A percentile compares a stretch with the other conserved stretches of the same genome.
Evolutionary conservation across 2,329 filamentous ascomycete genomes (phyloP).

Genomic region (Pezicula rhizophila): DNA sequence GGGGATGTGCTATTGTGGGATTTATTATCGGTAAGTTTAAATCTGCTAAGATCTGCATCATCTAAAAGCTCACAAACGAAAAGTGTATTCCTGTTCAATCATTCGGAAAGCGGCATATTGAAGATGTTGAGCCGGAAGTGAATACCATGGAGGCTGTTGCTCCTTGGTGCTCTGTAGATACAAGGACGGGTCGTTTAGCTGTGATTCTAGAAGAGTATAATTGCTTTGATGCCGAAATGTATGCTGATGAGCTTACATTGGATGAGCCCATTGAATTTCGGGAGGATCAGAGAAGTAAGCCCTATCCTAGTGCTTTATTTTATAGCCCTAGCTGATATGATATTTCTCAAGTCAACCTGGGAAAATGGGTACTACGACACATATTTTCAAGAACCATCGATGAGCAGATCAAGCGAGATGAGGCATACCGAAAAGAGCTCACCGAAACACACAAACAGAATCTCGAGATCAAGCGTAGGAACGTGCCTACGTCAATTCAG

Average conservation of each 20-base stretch:
- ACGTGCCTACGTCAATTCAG: conserved; percentile 56
- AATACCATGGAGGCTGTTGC: conserved; percentile 86
- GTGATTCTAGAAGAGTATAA: conserved; percentile 91
- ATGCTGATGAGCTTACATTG: conserved; percentile 79
- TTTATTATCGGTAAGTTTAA: conserved; percentile 62
- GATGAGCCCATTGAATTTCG: conserved; percentile 73
- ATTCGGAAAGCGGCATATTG: conserved; percentile 91
- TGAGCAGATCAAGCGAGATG: conserved; percentile 81
- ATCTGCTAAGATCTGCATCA: conserved; percentile 10
- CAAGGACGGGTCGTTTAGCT: conserved; percentile 83
- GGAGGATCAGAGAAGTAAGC: conserved; percentile 87
- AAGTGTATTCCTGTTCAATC: conserved; percentile 81
- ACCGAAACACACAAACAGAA: conserved; percentile 57
- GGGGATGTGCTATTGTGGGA: conserved; percentile 96
- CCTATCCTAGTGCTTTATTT: background rate
- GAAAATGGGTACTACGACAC: conserved; percentile 92
- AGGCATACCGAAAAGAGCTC: conserved; percentile 62
- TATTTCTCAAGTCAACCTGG: conserved; percentile 70
- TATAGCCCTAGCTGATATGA: conserved; percentile 16
- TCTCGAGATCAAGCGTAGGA: conserved; percentile 45
- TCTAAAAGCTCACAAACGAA: conserved; percentile 13
- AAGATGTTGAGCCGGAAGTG: conserved; percentile 81
- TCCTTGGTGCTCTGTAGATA: conserved; percentile 94
- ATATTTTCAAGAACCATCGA: conserved; percentile 85
- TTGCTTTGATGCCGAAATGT: conserved; percentile 96